These are phyloP conservation scores for Aschersonia sp. DNA, from an alignment of 2,329 filamentous ascomycete genomes.

Conservation along the genomic window DNA sequence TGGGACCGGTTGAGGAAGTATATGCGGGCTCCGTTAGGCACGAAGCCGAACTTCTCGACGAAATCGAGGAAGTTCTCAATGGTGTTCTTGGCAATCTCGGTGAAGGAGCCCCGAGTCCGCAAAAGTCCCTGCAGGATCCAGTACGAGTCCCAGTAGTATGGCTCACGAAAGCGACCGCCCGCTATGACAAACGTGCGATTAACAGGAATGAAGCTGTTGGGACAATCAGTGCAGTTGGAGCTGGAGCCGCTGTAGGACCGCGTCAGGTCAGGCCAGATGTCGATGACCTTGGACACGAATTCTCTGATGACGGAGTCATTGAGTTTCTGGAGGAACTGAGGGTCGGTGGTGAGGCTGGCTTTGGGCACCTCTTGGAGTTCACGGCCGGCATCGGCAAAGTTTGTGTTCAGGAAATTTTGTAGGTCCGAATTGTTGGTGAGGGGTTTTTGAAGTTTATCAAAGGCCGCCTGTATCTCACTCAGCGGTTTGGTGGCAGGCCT, in stretches of 20 bases:
- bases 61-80: slow-evolving; percentile 59
- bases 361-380: slow-evolving; percentile 42
- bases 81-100: slow-evolving; percentile 48
- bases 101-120: slow-evolving; percentile 48
- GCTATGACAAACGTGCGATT: slow-evolving; percentile 58
- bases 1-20: slow-evolving; percentile 59
- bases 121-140: slow-evolving; percentile 55
- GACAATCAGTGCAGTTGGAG: slow-evolving; percentile 42
- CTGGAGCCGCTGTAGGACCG: slow-evolving; percentile 37
- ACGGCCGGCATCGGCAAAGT: slow-evolving; percentile 49
- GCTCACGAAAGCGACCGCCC: slow-evolving; percentile 55
- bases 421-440: slow-evolving; percentile 49
- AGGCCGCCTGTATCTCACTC: slow-evolving; percentile 46
- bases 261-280: slow-evolving; percentile 56
- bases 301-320: slow-evolving; percentile 43
- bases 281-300: slow-evolving; percentile 49
- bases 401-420: slow-evolving; percentile 43
- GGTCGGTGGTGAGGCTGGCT: slow-evolving; percentile 37
- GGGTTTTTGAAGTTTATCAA: slow-evolving; percentile 43
- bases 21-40: slow-evolving; percentile 52
- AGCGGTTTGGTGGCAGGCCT: slow-evolving; percentile 47
- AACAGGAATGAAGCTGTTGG: slow-evolving; percentile 50
- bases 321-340: slow-evolving; percentile 42
- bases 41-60: slow-evolving; percentile 48
- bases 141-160: slow-evolving; percentile 60